Evolutionary conservation across 2,329 filamentous ascomycete genomes (phyloP), one percentile per base, ranked within the genome.

Genomic region (Aspergillus fumigatiaffinis): DNA sequence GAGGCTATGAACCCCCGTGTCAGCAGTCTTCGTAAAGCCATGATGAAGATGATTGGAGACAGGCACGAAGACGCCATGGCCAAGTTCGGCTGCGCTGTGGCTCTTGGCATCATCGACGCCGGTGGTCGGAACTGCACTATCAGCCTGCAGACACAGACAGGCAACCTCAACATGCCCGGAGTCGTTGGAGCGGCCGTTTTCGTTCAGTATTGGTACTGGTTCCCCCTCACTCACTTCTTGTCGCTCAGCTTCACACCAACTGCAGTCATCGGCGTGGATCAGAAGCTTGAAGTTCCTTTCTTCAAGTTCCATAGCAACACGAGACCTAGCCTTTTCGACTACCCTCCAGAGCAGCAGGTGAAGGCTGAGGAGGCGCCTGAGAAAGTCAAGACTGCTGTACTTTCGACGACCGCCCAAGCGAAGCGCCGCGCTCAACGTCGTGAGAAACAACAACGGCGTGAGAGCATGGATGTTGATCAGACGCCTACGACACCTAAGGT

Each of bases 161-260:
- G 95, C 63, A 99, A 97, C 73, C 86, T 99, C 64, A 97, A 99
- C 81, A 97, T 99, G 92, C 87, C 92, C 20, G 95, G 91, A 60
- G 96, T 99, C 64, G 92, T 99, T 20, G 95, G 94, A 65, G 96
- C 96, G 87, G 93, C 92, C 28, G 90, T 99, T 54, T 99, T 99
- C 78, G 96, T 92, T 8, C 94, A 99, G 74, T 99, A 99, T 80
- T 99, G 94, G 94, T 99, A 99, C 80, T 99, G 94, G 94, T 99
- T 99, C 85, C 94, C 94, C 59, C 89, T 97, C 68, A 96, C 94
- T 29, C 94, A 99, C 77, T 99, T 99, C 85, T 76, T 99, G 57
- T 95, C 93, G 0, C 82, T 99, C 60, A 92, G 91, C 69, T 97
- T 99, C 77, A 92, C 91, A n/a, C 94, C 94, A 1, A 99, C 95